phyloP scores from a whole-genome alignment of 1,284 basidiomycete species.

The Apiotrichum siamense region DNA sequence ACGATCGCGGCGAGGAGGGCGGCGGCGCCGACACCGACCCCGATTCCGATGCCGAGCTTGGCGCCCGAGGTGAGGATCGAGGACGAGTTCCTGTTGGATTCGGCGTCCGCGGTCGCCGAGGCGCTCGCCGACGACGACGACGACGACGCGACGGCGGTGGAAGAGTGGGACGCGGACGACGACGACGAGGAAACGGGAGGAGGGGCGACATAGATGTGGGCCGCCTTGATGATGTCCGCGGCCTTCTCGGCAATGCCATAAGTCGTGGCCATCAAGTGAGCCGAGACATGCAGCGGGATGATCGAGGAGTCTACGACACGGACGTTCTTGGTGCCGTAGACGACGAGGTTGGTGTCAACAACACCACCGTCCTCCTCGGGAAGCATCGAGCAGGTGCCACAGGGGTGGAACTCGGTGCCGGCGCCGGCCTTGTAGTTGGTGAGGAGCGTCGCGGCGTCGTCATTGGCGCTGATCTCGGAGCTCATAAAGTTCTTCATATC shows the following conservation, averaged over 20 bases:
- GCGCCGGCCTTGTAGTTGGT: slow-evolving; percentile 34
- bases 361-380: slow-evolving; percentile 59
- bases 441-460: slow-evolving; percentile 29
- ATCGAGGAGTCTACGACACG: slow-evolving; percentile 49
- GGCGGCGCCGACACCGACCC: slow-evolving; percentile 33
- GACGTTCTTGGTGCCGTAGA: slow-evolving; percentile 57
- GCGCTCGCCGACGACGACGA: slow-evolving; percentile 19
- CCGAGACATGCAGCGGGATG: slow-evolving; percentile 47
- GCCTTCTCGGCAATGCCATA: slow-evolving; percentile 68
- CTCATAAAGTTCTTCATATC: slow-evolving; percentile 31
- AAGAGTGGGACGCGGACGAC: not conserved
- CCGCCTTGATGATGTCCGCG: slow-evolving; percentile 55
- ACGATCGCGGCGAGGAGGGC: slow-evolving; percentile 31
- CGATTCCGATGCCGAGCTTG: slow-evolving; percentile 40
- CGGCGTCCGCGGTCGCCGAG: slow-evolving; percentile 19
- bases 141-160: not conserved
- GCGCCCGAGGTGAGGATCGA: slow-evolving; percentile 17
- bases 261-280: slow-evolving; percentile 50
- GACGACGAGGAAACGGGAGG: slow-evolving; percentile 4
- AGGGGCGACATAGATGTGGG: slow-evolving; percentile 4
- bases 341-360: slow-evolving; percentile 57
- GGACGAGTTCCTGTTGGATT: not conserved
- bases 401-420: slow-evolving; percentile 54
- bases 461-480: slow-evolving; percentile 27
- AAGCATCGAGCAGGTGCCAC: slow-evolving; percentile 60